Evolutionary conservation across 2,329 filamentous ascomycete species (phyloP), one percentile per base, ranked within the genome.

Genomic region (Cordyceps javanica): DNA sequence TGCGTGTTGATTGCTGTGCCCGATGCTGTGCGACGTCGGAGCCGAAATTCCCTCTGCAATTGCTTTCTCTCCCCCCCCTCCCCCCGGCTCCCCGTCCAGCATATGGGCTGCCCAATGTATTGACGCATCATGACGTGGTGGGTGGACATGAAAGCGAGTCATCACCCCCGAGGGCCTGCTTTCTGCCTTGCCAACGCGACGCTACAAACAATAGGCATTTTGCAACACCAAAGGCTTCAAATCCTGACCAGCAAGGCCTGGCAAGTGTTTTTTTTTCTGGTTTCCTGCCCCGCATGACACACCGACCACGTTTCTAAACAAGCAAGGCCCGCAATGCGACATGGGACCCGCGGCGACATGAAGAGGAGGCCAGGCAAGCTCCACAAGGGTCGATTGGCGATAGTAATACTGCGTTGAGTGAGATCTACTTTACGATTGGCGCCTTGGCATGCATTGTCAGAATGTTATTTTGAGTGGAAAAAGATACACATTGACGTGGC

Each of bases 381-480:
- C 53, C 41, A 46, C 53, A 19, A 36, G 34, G 42, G 19, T 28
- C 42, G 41, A 39, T 30, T 48, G 41, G 32, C 32, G 42, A 28
- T 55, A 30, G 34, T 46, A 46, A 45, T 54, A 28, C 52, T 55
- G 53, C 53, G 8, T 48, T 36, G 9, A 26, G n/a, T 5, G 30
- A 30, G 52, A 55, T 55, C 30, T 38, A 21, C 5, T n/a, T 23
- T 32, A 14, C 53, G 53, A 55, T 55, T 55, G 44, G 53, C 42
- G 53, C 14, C 53, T 55, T 55, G 53, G 53, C 53, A 16, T 49
- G 53, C 53, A 48, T 55, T 45, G 32, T 48, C 7, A 39, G 32
- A 21, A 48, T 21, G 16, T 39, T 21, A 10, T 21, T 14, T 48
- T 25, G 11, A 41, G 8, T 14, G 19, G 16, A 10, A 6, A 32